Conservation (phyloP, 352 stramenopile species). For the Thalassiosira mediterranea region DNA sequence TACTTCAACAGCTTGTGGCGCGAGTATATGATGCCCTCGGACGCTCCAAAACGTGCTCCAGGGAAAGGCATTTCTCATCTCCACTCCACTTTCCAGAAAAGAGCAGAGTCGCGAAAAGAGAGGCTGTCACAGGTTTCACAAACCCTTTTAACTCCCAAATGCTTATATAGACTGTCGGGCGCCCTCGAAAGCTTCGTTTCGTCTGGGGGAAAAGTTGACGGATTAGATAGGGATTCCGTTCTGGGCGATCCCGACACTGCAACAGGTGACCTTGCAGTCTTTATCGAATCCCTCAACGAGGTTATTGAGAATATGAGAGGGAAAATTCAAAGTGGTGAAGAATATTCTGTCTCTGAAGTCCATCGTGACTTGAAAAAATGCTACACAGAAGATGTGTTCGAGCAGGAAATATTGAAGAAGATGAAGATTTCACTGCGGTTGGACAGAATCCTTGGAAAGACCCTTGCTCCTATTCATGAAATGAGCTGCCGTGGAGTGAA, state of each 20-base stretch:
- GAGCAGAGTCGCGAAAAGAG: constrained; percentile 61
- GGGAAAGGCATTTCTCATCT: constrained; percentile 48
- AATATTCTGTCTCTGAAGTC: constrained; percentile 75
- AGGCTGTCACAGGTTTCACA: constrained; percentile 38
- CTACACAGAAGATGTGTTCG: constrained; percentile 67
- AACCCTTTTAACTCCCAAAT: constrained; percentile 50
- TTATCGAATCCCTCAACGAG: constrained; percentile 60
- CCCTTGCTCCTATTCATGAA: constrained; percentile 73
- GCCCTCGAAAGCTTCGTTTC: constrained; percentile 62
- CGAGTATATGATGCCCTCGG: constrained; percentile 78
- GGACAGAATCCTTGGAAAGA: constrained; percentile 71
- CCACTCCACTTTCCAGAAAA: constrained; percentile 50
- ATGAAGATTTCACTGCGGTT: constrained; percentile 61
- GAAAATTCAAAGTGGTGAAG: constrained; percentile 40
- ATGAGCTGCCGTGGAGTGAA: constrained; percentile 72
- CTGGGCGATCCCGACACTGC: constrained; percentile 49
- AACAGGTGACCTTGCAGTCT: constrained; percentile 48
- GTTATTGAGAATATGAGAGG: constrained; percentile 46
- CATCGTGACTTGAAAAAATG: constrained; percentile 65
- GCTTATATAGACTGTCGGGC: constrained; percentile 39
- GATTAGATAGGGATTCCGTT: constrained; percentile 62
- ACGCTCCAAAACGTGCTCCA: constrained; percentile 48
- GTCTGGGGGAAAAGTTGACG: constrained; percentile 67
- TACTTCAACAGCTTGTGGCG: constrained; percentile 82
- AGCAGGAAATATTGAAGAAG: constrained; percentile 55